Evolutionary conservation across 2,329 filamentous ascomycete genomes (phyloP), one percentile per base, ranked within the genome.

Genomic region (Aspergillus texensis): DNA sequence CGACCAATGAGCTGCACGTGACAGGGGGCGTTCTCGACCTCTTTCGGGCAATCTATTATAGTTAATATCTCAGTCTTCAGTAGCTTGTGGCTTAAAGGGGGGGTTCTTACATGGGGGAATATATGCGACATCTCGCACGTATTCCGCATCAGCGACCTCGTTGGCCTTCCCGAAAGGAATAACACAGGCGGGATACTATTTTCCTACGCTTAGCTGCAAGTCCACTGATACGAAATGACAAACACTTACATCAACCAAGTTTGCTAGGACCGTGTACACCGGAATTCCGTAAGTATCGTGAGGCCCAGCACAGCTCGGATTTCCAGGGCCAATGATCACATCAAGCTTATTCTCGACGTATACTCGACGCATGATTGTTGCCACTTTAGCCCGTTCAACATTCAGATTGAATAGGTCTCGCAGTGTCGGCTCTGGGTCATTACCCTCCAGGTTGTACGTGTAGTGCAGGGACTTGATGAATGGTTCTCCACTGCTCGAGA

Each of bases 1-100:
- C 69, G 60, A 1, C 69, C 70, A 8, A 70, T 65, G 2, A 73
- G 36, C 60, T 73, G 71, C 21, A 72, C 62, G 50, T 71, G 67
- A 58, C 70, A 72, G 1, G 71, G 70, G 0, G 68, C 67, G 2
- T 63, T 65, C 21, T 73, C 70, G 3, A 72, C 52, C 16, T 64
- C 58, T 1, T 67, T 58, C 0, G 71, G 70, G 6, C 45, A 8
- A 57, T 73, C 68, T 72, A 5, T 9, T 12, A 1, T 3, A 6
- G 19, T 64, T 12, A 58, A 26, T 39, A 60, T 36, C 26, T 12
- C 2, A n/a, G 19, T 65, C 68, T 59, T 60, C 21, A 21, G 21
- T 21, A 21, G 21, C 21, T 21, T 21, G 21, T 21, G 21, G 21
- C 21, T 21, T 21, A 21, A 21, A 21, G 21, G 21, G 21, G 21